These are phyloP conservation scores for Paecilomyces dactylethromorphus DNA, from an alignment of 2,329 filamentous ascomycete genomes.

Conservation along the genomic window DNA sequence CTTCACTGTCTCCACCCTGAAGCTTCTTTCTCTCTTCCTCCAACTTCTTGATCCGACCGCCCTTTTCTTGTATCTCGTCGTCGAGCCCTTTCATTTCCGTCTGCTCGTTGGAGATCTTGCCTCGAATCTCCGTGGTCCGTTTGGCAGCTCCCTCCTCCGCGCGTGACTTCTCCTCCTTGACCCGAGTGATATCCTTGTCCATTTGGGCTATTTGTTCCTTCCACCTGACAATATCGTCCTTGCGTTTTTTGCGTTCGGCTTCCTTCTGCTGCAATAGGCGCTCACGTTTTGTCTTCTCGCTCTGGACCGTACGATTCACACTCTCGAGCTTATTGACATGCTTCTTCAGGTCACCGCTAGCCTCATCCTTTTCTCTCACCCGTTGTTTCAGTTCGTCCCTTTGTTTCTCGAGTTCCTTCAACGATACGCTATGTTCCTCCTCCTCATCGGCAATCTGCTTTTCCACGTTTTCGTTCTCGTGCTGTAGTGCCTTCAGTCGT, in stretches of 20 bases:
- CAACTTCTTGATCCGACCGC: constrained; percentile 53
- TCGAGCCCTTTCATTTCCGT: constrained; percentile 50
- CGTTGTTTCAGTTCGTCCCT: constrained; percentile 71
- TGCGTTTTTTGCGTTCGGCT: constrained; percentile 53
- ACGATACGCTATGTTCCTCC: constrained; percentile 59
- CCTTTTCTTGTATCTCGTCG: constrained; percentile 56
- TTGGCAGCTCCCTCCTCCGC: constrained; percentile 34
- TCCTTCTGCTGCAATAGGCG: constrained; percentile 54
- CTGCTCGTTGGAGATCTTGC: constrained; percentile 41
- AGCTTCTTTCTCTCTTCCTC: constrained; percentile 52
- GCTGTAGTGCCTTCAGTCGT: constrained; percentile 70
- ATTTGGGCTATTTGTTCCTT: constrained; percentile 49
- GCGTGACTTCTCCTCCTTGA: constrained; percentile 36
- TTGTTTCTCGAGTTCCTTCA: constrained; percentile 66
- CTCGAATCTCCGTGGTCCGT: constrained; percentile 34
- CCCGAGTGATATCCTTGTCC: constrained; percentile 41
- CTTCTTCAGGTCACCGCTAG: constrained; percentile 74
- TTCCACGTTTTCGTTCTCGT: constrained; percentile 75
- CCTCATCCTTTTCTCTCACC: constrained; percentile 85
- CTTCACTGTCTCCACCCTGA: constrained; percentile 42
- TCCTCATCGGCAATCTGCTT: constrained; percentile 62
- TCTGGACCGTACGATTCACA: constrained; percentile 72
- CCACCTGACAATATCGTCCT: constrained; percentile 55
- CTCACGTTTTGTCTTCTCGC: constrained; percentile 72
- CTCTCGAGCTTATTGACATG: constrained; percentile 75